phyloP scores from a whole-genome alignment of 2,329 filamentous ascomycete species.

The Aspergillus hiratsukae region DNA sequence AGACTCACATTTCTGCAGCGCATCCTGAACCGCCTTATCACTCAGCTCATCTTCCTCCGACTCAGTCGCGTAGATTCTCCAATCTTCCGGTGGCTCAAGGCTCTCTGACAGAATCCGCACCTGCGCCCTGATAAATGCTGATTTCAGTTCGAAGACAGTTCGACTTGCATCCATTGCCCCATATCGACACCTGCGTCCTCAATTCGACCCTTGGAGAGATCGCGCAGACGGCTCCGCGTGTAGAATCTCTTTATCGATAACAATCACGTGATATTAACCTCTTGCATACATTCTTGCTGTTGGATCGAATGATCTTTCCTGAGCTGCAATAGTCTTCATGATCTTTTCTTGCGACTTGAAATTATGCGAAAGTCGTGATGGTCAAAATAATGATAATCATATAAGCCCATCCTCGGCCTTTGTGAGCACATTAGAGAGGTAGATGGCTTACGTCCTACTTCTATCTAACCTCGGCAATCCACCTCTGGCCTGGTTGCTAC shows the following conservation, averaged over 20 bases:
- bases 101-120: constrained; percentile 49
- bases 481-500: background rate
- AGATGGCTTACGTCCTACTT: background rate
- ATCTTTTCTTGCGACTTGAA: background rate
- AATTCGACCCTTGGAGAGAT: background rate
- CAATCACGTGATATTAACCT: background rate
- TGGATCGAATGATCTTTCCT: background rate
- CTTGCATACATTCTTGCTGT: background rate
- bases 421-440: background rate
- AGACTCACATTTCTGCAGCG: constrained; percentile 46
- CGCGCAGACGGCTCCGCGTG: background rate
- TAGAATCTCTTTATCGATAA: constrained; percentile 8
- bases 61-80: constrained; percentile 41
- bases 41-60: constrained; percentile 43
- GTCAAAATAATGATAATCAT: background rate
- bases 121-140: constrained; percentile 48
- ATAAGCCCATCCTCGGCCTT: constrained; percentile 1
- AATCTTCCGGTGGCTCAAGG: constrained; percentile 45
- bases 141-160: constrained; percentile 50
- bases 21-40: constrained; percentile 48
- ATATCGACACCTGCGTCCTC: constrained; percentile 9
- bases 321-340: background rate
- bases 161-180: constrained; percentile 34
- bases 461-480: constrained; percentile 27
- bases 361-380: background rate